Base-by-base conservation (phyloP, 768 basidiomycete species). In the Phylloporus sp. region DNA sequence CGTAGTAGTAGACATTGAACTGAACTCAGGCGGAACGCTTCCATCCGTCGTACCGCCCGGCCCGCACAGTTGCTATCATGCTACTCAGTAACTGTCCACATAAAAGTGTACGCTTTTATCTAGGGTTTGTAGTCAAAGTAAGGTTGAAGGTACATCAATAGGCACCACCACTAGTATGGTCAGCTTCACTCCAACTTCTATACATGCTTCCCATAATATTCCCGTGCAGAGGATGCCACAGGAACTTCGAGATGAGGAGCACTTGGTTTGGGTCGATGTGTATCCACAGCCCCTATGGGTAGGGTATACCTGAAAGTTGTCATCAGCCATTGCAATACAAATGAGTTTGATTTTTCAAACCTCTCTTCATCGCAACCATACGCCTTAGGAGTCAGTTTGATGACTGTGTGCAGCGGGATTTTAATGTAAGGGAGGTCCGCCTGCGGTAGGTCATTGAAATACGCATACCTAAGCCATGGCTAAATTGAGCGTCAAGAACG, bases 351-450 rank as follows among this genome's bases (percentile, higher is more conserved):
- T 16, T 50, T 16, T 50, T 46, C 74, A 42, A 50, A 86, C 88
- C 95, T 79, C 68, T 95, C 94, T 67, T 99, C 97, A 67, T 98
- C 94, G 73, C 95, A 98, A 34, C 97, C 97, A 67, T 98, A 99
- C 1, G 97, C 97, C 65, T 91, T 94, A 10, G 97, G 97, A 1
- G 95, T 98, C 41, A 99, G 79, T 72, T 98, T 98, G 70, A 99
- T 97, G 32, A 99, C 88, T 0, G 95, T 99, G 66, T 99, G 97
- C 50, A 95, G 70, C 1, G 94, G 94, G 41, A 97, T 94, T 74
- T 95, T 95, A 76, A 98, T 91, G 67, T 99, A 99, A 1, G 97
- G 97, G 29, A 99, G 77, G 64, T 98, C 94, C 22, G 80, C 90
- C 69, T 97, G 97, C 1, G 90, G 82, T 22, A 95, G 73, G 60